These are phyloP conservation scores for Backusella morwellensis DNA, from an alignment of 192 early-diverging fungal genomes.

Conservation along the genomic window DNA sequence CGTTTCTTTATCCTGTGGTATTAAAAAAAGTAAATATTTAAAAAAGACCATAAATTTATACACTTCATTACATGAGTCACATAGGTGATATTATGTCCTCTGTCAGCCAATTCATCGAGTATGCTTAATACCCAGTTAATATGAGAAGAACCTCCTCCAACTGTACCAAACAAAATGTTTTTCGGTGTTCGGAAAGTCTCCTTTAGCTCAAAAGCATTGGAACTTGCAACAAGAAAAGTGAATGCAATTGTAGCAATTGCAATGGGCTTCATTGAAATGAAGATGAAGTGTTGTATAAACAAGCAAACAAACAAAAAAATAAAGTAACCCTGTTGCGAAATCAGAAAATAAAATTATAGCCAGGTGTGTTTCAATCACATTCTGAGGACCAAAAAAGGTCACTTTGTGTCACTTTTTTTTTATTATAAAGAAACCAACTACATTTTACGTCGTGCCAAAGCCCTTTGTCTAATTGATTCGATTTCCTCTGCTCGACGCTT, in stretches of 20 bases:
- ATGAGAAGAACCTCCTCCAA: conserved; percentile 16
- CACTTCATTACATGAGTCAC: background rate
- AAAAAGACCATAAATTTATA: background rate
- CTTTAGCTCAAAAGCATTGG: background rate
- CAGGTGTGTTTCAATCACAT: background rate
- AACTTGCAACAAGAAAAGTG: background rate
- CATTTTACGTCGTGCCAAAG: conserved; percentile 33
- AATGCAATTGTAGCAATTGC: background rate
- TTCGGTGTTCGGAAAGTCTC: conserved; percentile 4
- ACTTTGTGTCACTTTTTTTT: background rate
- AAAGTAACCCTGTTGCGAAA: background rate
- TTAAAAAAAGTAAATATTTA: background rate
- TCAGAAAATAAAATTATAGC: background rate
- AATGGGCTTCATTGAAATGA: background rate
- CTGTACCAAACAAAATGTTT: background rate
- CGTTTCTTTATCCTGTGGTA: background rate
- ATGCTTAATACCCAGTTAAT: conserved; percentile 1
- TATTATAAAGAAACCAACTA: background rate
- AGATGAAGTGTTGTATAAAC: background rate
- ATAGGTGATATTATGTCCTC: conserved; percentile 5
- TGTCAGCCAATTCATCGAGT: background rate
- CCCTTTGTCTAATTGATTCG: conserved; percentile 43
- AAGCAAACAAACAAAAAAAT: background rate
- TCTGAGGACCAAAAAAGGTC: background rate
- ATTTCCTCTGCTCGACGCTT: conserved; percentile 37